These are phyloP conservation scores for Polytolypa hystricis DNA, from an alignment of 2,329 filamentous ascomycete species.

Conservation along the genomic window DNA sequence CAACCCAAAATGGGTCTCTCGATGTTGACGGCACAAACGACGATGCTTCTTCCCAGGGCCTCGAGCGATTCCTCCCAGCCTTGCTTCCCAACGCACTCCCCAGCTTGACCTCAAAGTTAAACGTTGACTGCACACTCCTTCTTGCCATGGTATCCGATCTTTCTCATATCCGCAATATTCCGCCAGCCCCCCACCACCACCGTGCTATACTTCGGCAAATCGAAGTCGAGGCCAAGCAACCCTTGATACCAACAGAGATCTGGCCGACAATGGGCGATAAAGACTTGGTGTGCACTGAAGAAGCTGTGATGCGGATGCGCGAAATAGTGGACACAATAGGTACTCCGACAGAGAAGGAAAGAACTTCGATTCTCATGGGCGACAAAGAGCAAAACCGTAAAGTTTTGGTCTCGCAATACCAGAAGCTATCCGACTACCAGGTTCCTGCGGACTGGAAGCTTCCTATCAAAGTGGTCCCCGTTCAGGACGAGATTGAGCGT, in stretches of 20 bases:
- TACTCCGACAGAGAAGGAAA: constrained; percentile 47
- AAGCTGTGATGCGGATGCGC: constrained; percentile 55
- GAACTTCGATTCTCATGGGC: constrained; percentile 49
- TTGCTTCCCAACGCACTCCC: constrained; percentile 33
- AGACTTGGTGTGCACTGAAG: constrained; percentile 53
- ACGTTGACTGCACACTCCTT: constrained; percentile 51
- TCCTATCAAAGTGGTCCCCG: constrained; percentile 47
- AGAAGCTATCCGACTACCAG: constrained; percentile 41
- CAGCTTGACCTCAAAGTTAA: constrained; percentile 33
- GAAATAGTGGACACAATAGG: constrained; percentile 55
- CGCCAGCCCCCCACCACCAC: constrained; percentile 44
- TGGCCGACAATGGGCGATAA: constrained; percentile 50
- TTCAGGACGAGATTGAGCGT: constrained; percentile 31
- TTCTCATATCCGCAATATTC: constrained; percentile 43
- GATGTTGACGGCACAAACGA: too few relatives aligned
- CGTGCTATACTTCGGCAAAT: constrained; percentile 54
- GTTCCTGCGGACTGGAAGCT: constrained; percentile 47
- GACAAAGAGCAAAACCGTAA: constrained; percentile 27
- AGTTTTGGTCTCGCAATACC: constrained; percentile 27
- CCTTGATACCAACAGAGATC: constrained; percentile 49
- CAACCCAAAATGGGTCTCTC: not conserved
- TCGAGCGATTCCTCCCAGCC: constrained; percentile 16
- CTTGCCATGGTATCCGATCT: constrained; percentile 65
- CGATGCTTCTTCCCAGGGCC: not conserved
- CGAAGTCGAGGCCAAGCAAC: constrained; percentile 50